Evolutionary conservation across 169 alveolate genomes (phyloP), one percentile per base, ranked within the genome.

Genomic region (Theileria luwenshuni): DNA sequence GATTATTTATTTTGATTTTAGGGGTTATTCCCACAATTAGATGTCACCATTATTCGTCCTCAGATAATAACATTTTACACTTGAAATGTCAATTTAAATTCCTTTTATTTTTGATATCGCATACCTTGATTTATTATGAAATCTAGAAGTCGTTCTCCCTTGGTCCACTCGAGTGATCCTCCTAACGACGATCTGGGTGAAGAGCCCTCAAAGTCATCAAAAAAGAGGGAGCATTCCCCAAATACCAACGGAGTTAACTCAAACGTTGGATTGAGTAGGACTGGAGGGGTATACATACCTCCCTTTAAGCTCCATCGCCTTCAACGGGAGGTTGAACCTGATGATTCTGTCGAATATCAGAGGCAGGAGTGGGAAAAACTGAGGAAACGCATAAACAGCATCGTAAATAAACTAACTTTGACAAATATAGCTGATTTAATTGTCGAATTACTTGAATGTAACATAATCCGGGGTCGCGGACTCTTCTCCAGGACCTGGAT

Each of bases 401-500:
- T 94, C 17, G 95, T 98, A 64, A 98, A 98, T 85, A 98, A 98
- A 76, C 98, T 95, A 49, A 95, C 94, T 73, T 88, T 92, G n/a
- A 83, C 96, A 30, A 95, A 94, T 75, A 81, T 96, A 12, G 85
- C 92, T 33, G 90, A 83, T 3, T 81, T 93, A 15, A 90, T 92
- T 25, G 85, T 76, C 67, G 99, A 98, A 83, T 89, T 98, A 54
- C 94, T 98, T 49, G 97, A 96, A 81, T 98, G 96, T 86, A 98
- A 98, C 85, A 76, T 98, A 52, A 89, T 97, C 21, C 87, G 99
- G 68, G 99, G 99, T 17, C 94, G 97, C 51, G 99, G 99, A 0
- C 86, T 98, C 41, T 86, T 98, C 60, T 96, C 96, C 35, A 96
- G 97, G 63, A 95, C 99, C 43, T 84, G 98, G 61, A 88, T 97